These are phyloP conservation scores for Scheffersomyces illinoinensis DNA, from an alignment of 1,139 yeast species.

Conservation along the genomic window DNA sequence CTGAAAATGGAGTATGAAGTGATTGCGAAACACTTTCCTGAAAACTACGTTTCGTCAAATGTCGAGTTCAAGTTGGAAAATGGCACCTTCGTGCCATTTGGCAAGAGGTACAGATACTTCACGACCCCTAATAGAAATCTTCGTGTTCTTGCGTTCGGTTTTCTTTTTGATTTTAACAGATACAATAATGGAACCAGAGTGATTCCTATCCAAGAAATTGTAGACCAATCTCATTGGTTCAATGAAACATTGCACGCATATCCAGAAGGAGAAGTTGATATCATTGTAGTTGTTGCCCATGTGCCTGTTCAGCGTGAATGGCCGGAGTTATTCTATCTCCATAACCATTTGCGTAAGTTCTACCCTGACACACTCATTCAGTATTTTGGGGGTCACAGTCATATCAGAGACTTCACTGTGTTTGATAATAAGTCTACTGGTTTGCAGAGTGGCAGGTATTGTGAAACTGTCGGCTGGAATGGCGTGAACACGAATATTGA, in stretches of 20 bases:
- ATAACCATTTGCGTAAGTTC: constrained; percentile 51
- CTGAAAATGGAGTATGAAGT: constrained; percentile 65
- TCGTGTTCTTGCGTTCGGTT: constrained; percentile 71
- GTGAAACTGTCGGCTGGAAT: constrained; percentile 90
- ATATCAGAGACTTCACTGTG: constrained; percentile 77
- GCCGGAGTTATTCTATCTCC: constrained; percentile 58
- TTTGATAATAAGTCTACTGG: constrained; percentile 72
- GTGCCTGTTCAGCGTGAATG: constrained; percentile 65
- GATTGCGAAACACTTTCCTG: constrained; percentile 59
- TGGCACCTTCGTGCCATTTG: constrained; percentile 63
- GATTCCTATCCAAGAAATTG: constrained; percentile 56
- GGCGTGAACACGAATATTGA: constrained; percentile 45
- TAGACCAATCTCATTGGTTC: constrained; percentile 64
- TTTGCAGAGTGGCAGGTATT: constrained; percentile 86
- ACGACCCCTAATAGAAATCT: constrained; percentile 54
- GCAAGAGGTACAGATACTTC: constrained; percentile 65
- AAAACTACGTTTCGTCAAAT: constrained; percentile 74
- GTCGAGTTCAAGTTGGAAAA: constrained; percentile 62
- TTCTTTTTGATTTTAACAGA: constrained; percentile 73
- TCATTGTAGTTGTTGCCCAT: constrained; percentile 76
- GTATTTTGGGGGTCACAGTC: constrained; percentile 94
- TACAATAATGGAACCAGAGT: constrained; percentile 64
- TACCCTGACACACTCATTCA: constrained; percentile 72
- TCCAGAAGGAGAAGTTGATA: constrained; percentile 54
- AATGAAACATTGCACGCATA: constrained; percentile 44